Evolutionary conservation across 805 yeast genomes (phyloP).

Genomic region (Pichia pseudocactophila): DNA sequence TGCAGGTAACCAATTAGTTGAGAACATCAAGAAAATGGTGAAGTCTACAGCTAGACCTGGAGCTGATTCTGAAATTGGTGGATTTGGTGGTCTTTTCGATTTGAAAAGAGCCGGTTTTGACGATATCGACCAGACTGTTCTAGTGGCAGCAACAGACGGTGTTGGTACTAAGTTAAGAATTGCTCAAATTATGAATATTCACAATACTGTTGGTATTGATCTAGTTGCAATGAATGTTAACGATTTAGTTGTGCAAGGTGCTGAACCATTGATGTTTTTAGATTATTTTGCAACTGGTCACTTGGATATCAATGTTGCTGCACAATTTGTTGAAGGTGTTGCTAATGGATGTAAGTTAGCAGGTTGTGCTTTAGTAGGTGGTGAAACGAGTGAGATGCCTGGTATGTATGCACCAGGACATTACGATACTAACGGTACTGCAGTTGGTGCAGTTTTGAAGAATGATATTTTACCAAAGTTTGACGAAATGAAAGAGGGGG

Average conservation of each 20-base stretch:
- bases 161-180: constrained; percentile 95
- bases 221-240: constrained; percentile 98
- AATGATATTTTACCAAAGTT: constrained; percentile 63
- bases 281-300: constrained; percentile 96
- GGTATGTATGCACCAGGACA: constrained; percentile 95
- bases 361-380: constrained; percentile 97
- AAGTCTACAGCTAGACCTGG: constrained; percentile 92
- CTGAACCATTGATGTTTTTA: constrained; percentile 90
- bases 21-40: constrained; percentile 82
- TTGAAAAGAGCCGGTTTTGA: constrained; percentile 77
- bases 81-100: constrained; percentile 96
- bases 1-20: constrained; percentile 84
- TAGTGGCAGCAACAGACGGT: constrained; percentile 98
- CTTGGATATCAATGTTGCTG: constrained; percentile 74
- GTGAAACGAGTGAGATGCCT: constrained; percentile 99
- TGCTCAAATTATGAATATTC: constrained; percentile 83
- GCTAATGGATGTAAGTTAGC: constrained; percentile 93
- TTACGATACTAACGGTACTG: constrained; percentile 97
- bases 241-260: constrained; percentile 97
- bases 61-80: constrained; percentile 97
- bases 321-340: constrained; percentile 87
- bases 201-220: constrained; percentile 97
- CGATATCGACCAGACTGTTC: constrained; percentile 62
- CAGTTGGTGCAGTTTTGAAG: constrained; percentile 91
- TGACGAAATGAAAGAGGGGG: constrained; percentile 63